phyloP scores from a whole-genome alignment of 345 rosid genomes.

The Eucalyptus cloeziana region DNA sequence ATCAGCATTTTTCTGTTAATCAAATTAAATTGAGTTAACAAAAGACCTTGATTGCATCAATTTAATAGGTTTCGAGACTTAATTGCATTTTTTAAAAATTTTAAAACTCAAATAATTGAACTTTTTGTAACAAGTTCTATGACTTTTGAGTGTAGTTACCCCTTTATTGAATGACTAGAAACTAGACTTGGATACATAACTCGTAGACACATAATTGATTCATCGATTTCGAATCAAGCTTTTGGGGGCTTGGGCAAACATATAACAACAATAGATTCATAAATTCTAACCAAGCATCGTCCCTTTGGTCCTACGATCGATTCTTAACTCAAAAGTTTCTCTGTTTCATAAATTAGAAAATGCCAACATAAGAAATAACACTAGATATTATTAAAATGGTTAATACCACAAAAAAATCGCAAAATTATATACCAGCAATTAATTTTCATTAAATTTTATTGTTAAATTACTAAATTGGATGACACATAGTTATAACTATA shows the following conservation, averaged over 20 bases:
- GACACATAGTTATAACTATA: rapidly evolving
- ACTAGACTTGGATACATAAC: not conserved
- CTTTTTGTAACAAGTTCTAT: rapidly evolving
- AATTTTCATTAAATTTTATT: no score
- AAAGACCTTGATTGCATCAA: rapidly evolving
- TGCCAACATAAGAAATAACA: not conserved
- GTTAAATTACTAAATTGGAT: rapidly evolving
- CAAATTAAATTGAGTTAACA: not conserved
- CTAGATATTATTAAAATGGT: rapidly evolving
- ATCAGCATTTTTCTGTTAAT: not conserved
- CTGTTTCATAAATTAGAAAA: rapidly evolving
- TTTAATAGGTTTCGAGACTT: rapidly evolving
- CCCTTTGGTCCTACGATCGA: rapidly evolving
- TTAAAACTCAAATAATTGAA: no score
- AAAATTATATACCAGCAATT: no score
- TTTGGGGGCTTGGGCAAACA: not conserved
- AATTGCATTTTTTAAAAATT: rapidly evolving
- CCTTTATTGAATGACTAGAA: not conserved
- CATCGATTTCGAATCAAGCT: not conserved
- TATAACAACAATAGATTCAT: no score
- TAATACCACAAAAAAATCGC: rapidly evolving
- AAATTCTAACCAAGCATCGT: rapidly evolving
- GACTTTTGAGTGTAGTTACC: not conserved
- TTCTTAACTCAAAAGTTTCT: rapidly evolving
- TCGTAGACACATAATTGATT: not conserved